phyloP scores from a whole-genome alignment of 352 stramenopile species.

The Globisporangium cederbergense region DNA sequence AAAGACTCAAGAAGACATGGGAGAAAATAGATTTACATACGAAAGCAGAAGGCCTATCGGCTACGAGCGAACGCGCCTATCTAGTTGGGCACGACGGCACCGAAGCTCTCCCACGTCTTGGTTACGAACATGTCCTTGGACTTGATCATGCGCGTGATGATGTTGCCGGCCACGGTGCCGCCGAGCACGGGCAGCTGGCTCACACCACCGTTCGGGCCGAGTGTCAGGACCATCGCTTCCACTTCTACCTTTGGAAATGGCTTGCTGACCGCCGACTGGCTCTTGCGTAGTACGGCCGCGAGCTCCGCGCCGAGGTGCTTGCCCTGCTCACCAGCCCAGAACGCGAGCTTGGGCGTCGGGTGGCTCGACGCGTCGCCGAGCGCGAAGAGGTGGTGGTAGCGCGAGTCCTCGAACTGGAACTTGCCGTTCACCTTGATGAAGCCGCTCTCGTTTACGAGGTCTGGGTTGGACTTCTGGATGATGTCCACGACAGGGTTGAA shows the following conservation, averaged over 20 bases:
- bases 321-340: constrained; percentile 33
- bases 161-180: constrained; percentile 47
- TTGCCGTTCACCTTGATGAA: constrained; percentile 40
- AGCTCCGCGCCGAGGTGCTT: constrained; percentile 15
- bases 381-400: constrained; percentile 47
- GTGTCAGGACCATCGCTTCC: constrained; percentile 34
- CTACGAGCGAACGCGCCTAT: neutral
- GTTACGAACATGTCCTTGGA: constrained; percentile 43
- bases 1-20: neutral
- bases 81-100: constrained; percentile 21
- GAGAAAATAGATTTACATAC: neutral
- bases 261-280: constrained; percentile 1
- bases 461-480: neutral
- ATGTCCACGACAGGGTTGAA: constrained; percentile 17
- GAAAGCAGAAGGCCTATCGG: neutral
- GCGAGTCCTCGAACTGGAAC: constrained; percentile 40
- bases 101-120: constrained; percentile 32
- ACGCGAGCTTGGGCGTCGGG: constrained; percentile 37
- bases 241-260: constrained; percentile 24
- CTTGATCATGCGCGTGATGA: constrained; percentile 46
- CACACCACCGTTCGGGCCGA: constrained; percentile 53
- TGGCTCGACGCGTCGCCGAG: constrained; percentile 58
- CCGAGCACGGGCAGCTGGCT: constrained; percentile 48
- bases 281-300: neutral
- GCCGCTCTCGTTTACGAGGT: constrained; percentile 29